Evolutionary conservation across 306 rosid species (phyloP).

Genomic region (Gleditsia sinensis): DNA sequence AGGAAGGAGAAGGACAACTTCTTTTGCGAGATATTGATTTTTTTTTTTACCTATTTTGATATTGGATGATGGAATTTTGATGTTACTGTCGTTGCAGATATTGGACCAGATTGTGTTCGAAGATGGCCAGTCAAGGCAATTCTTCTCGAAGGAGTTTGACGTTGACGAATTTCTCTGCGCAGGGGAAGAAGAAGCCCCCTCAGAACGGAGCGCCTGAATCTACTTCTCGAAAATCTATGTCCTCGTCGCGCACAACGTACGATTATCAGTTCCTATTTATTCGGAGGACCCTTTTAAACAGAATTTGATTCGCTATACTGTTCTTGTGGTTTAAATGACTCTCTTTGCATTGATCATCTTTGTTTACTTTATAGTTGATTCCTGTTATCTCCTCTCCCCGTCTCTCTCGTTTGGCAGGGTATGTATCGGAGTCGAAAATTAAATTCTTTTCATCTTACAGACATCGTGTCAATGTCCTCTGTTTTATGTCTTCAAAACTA

Average conservation of each 20-base stretch:
- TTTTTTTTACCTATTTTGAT: not conserved
- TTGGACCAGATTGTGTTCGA: slow-evolving; percentile 22
- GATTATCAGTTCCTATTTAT: slow-evolving; percentile 21
- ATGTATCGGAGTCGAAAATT: not conserved
- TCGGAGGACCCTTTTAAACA: not conserved
- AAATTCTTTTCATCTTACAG: not conserved
- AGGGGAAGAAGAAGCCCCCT: slow-evolving; percentile 48
- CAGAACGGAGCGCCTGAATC: slow-evolving; percentile 52
- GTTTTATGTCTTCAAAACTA: not conserved
- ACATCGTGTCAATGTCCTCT: not conserved
- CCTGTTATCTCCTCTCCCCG: not conserved
- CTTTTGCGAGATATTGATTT: not conserved
- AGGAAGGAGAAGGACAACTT: not conserved
- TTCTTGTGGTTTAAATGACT: not conserved
- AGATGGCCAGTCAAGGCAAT: slow-evolving; percentile 77
- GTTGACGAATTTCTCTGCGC: slow-evolving; percentile 40
- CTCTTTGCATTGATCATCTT: not conserved
- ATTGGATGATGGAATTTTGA: not conserved
- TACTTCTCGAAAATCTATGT: slow-evolving; percentile 60
- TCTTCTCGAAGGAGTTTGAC: slow-evolving; percentile 78
- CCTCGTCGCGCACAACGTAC: slow-evolving; percentile 59
- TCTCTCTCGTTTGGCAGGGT: not conserved
- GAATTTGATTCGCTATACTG: not conserved
- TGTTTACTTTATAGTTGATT: not conserved
- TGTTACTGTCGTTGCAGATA: slow-evolving; percentile 32